Base-by-base conservation (phyloP, 176 grass and related monocot genomes). In the Zoysia pacifica region DNA sequence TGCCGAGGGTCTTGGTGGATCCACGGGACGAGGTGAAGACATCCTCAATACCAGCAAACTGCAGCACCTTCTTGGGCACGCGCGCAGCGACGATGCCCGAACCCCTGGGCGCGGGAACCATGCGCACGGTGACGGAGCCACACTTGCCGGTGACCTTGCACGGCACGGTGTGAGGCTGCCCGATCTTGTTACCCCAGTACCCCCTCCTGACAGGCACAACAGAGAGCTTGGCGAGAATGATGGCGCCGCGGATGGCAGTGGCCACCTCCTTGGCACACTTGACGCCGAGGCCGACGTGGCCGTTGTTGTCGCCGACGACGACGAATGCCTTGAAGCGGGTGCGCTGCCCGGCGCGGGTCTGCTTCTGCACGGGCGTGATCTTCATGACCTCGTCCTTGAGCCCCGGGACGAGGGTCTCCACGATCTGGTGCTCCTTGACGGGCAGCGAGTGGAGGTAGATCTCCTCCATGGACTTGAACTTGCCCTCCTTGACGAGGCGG, bases 351-450 rank as follows among this genome's bases (percentile, higher is more conserved):
- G 93, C 93, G 66, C 93, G 93, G 18, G 93, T 97, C 80, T 97
- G 93, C 85, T 97, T 97, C 85, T 97, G 93, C 0, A 97, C 93
- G 0, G 93, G 93, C 1, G 88, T 97, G 63, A 97, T 97, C 88
- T 97, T 97, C 93, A 97, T 97, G 5, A 97, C 93, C 90, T 97
- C 93, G 82, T 97, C 93, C 91, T 97, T 97, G 80, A 97, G 87
- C 1, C 86, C 77, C 2, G 86, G 86, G 18, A 84, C 50, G 15
- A 97, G 87, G 20, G 5, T 1, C 58, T 97, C 93, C 39, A 97
- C 80, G 85, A 97, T 97, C 62, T 92, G 90, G 82, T 97, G 93
- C 69, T 97, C 93, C 88, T 97, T 97, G 55, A 97, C 93, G 55
- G 93, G 87, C 16, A 97, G 93, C 14, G 93, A 97, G 66, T 97